Evolutionary conservation across 73 alveolate species (phyloP), one percentile per base, ranked within the genome.

Genomic region (Loxodes magnus): DNA sequence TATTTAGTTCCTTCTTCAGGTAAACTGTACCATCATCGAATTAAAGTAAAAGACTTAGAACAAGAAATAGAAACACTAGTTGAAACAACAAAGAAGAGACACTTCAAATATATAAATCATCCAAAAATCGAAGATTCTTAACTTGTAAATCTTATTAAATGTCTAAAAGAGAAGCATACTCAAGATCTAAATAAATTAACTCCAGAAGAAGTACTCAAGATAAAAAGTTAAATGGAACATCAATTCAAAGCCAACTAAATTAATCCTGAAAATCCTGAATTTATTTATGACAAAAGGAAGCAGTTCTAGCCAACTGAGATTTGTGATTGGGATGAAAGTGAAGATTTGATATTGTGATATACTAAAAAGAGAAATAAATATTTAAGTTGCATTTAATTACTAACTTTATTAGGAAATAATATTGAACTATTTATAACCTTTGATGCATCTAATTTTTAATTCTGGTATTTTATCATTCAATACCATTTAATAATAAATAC

Each of bases 1-100:
- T 84, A 84, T 67, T 68, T 84, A 65, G 87, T 88, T 16, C 93
- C 94, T 9, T 80, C 94, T 0, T 64, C 93, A 14, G 97, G 98
- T 0, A 90, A 90, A 75, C 78, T 90, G 43, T 90, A 90, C 52
- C 97, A 90, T 61, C 97, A 90, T 67, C 86, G 82, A 58, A 90
- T 90, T 96, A 77, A 88, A 56, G 69, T 90, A 3, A 52, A 81
- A 31, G 56, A 73, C 60, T 66, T 90, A 4, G 77, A 75, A 60
- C 66, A 63, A 24, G 88, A 82, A 20, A 76, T 82, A 49, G 76
- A 64, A 39, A 54, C 77, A 22, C 71, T 77, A 2, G 95, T n/a
- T n/a, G n/a, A n/a, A 44, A 80, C 85, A 56, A 54, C 86, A 24
- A 77, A 82, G 66, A 79, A 71, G 29, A 60, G 94, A 46, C 98